Evolutionary conservation across 192 early-diverging fungal genomes (phyloP), one percentile per base, ranked within the genome.

Genomic region (Backusella circina): DNA sequence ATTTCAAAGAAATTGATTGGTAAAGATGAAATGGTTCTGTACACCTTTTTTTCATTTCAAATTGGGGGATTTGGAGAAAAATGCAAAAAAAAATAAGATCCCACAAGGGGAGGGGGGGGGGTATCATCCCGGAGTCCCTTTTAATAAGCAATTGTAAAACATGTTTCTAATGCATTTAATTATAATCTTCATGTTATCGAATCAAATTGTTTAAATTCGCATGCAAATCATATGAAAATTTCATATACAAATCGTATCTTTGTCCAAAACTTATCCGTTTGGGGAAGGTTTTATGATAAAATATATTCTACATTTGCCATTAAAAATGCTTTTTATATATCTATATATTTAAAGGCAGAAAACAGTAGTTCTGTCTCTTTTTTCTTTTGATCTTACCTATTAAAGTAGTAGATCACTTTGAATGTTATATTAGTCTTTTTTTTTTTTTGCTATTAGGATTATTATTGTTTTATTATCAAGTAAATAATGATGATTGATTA

Each of bases 401-500:
- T 61, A 61, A 61, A 61, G 54, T 61, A 61, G 54, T 61, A 26
- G 23, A 61, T 61, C 54, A 61, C 54, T 61, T 61, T 61, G 21
- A 28, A 26, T 28, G n/a, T 47, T 47, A 47, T 47, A 47, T 61
- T 28, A 61, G 54, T 12, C 2, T 2, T 50, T 10, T 38, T 38
- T 38, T 37, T 41, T 41, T 41, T 12, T 41, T 47, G 6, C n/a
- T 18, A 47, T n/a, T 18, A n/a, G 44, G n/a, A 47, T 47, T 47
- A 47, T 47, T 47, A 47, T 47, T 6, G 44, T 16, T 47, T 47
- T 47, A 47, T 47, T 47, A 47, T 47, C 18, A 47, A 47, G 44
- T n/a, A 1, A 35, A 35, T 1, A n/a, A 47, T 47, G 16, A 21
- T 15, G 16, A 41, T 18, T 47, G 44, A 47, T 47, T 5, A 47